Evolutionary conservation across 1,284 basidiomycete genomes (phyloP), one percentile per base, ranked within the genome.

Genomic region (Melampsora americana): DNA sequence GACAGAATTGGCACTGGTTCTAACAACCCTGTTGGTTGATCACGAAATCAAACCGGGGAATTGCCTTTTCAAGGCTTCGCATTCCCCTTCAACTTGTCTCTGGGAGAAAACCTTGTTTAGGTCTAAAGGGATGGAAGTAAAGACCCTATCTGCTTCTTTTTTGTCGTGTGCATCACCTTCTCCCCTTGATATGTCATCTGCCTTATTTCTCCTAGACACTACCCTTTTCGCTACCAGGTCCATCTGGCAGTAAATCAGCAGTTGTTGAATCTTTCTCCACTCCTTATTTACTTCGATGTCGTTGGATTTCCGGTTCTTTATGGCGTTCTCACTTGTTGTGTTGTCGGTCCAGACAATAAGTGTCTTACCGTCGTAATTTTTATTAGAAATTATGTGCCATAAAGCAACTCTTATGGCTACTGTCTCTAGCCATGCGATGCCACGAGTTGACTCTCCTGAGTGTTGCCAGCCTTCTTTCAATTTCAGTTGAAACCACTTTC

Each of bases 101-200:
- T 53, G 50, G 3, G 50, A 5, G 16, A 53, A 53, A 23, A 4
- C 3, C 3, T 53, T 23, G 3, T 5, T 12, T 12, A 53, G 14
- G 12, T 53, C 39, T 14, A 18, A 28, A 18, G 26, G 18, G 1
- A 48, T 3, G 3, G 35, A 35, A 9, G 35, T 35, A 16, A n/a
- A 18, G 11, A 9, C 35, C 44, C 48, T 16, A 7, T 23, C 26
- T 42, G 14, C 23, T 12, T 16, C 35, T 7, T 32, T 7, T 42
- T 35, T 11, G 12, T 35, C 26, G 26, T 50, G n/a, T 20, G 9
- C 42, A 2, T n/a, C 39, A 5, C 32, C 12, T 20, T 35, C 46
- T 53, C 66, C 66, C 50, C 66, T 50, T 18, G 66, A 68, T 1
- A 68, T 23, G 46, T 12, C 28, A 48, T 68, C 50, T 5, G 66